Percentiles rank a stretch among this genome's conserved stretches.
Conservation (phyloP, 495 filamentous ascomycete genomes). For the Aspergillus olivimuriae region DNA sequence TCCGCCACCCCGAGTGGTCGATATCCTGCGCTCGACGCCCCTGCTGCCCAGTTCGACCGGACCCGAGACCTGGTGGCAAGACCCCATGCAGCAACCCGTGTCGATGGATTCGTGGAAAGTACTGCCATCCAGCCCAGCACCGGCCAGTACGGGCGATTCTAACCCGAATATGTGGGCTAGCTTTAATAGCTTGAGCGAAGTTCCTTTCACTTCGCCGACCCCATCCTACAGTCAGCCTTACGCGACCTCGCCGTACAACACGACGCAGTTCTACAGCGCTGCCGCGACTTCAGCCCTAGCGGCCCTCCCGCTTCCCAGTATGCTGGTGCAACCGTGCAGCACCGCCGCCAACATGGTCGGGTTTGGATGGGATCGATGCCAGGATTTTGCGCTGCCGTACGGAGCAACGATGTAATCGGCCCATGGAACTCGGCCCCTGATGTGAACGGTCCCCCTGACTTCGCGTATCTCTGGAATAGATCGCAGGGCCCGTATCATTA, state of each 20-base stretch:
- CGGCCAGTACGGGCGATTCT: constrained; percentile 64
- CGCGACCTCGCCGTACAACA: constrained; percentile 62
- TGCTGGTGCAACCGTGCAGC: constrained; percentile 80
- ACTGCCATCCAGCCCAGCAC: constrained; percentile 76
- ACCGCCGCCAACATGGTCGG: constrained; percentile 56
- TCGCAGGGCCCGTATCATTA: constrained; percentile 16
- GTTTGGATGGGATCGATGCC: constrained; percentile 69
- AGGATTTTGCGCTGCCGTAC: constrained; percentile 53
- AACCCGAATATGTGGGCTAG: constrained; percentile 73
- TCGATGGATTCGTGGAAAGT: constrained; percentile 92
- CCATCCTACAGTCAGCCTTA: constrained; percentile 76
- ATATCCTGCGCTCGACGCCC: constrained; percentile 78
- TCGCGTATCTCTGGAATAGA: constrained; percentile 22
- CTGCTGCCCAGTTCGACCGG: constrained; percentile 83
- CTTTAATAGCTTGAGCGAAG: constrained; percentile 60
- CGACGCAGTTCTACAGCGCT: constrained; percentile 60
- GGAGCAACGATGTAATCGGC: constrained; percentile 48
- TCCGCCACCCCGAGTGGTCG: constrained; percentile 86
- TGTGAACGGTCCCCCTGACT: constrained; percentile 23
- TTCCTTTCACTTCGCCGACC: constrained; percentile 64
- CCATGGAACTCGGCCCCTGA: constrained; percentile 20
- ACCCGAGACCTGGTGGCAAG: constrained; percentile 72
- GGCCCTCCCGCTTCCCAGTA: constrained; percentile 80
- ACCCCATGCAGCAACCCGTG: constrained; percentile 47
- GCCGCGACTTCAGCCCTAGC: constrained; percentile 60